Percentiles rank a stretch among this genome's conserved stretches.
Conservation (phyloP, 2,329 filamentous ascomycete genomes). For the Didymella pinodella region DNA sequence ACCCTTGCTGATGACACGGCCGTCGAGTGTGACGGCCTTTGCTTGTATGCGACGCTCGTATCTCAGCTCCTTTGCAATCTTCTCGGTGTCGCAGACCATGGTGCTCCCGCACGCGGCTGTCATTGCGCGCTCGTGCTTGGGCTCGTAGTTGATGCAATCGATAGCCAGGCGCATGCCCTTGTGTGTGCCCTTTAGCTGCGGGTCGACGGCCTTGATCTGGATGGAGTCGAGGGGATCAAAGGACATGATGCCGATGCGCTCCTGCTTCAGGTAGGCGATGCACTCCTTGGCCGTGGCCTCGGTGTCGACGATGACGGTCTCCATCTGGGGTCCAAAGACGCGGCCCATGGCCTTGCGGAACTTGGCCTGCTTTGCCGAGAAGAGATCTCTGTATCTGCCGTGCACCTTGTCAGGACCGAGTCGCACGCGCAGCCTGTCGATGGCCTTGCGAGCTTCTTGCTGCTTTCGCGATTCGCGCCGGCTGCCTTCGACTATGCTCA, state of each 20-base stretch:
- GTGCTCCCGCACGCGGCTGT: conserved; percentile 94
- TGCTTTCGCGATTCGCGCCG: conserved; percentile 86
- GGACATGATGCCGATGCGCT: conserved; percentile 84
- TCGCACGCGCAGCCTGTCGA: conserved; percentile 85
- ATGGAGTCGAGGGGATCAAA: conserved; percentile 98
- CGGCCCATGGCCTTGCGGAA: conserved; percentile 92
- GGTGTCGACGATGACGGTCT: conserved; percentile 92
- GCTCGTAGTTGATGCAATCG: conserved; percentile 94
- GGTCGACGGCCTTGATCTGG: conserved; percentile 89
- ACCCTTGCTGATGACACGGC: conserved; percentile 95
- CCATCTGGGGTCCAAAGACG: conserved; percentile 90
- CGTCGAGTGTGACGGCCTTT: conserved; percentile 93
- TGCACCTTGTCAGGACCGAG: conserved; percentile 80
- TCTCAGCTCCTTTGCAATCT: conserved; percentile 87
- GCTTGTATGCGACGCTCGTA: conserved; percentile 86
- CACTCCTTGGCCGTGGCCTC: conserved; percentile 95
- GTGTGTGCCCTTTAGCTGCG: conserved; percentile 86
- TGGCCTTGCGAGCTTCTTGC: conserved; percentile 78
- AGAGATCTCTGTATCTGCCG: conserved; percentile 88
- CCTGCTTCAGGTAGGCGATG: conserved; percentile 91
- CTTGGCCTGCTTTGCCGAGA: conserved; percentile 96
- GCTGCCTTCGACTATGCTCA: conserved; percentile 84
- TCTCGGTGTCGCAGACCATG: conserved; percentile 88
- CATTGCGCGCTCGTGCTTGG: conserved; percentile 87
- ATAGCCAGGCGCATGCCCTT: conserved; percentile 87